These are phyloP conservation scores for Phytopythium kandeliae DNA, from an alignment of 352 stramenopile genomes.

Conservation along the genomic window DNA sequence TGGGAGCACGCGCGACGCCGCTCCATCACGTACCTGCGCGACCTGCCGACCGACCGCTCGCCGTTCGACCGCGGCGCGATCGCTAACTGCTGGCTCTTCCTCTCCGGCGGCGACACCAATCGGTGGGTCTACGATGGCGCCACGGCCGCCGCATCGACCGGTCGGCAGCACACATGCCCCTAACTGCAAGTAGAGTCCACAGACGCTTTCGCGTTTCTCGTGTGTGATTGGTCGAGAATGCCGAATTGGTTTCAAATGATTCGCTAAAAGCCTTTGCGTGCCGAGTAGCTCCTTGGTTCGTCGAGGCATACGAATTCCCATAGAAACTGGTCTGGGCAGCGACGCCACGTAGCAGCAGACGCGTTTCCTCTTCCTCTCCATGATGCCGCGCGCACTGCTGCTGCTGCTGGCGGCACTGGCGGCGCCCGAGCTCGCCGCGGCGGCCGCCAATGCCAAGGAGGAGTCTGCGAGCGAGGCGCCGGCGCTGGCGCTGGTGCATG, in stretches of 20 bases:
- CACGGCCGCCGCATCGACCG: no score
- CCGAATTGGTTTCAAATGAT: no score
- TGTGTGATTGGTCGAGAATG: no score
- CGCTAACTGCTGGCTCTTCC: slow-evolving; percentile 60
- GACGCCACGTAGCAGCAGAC: slow-evolving; percentile 7
- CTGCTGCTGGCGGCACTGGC: neutral
- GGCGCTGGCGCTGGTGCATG: slow-evolving; percentile 8
- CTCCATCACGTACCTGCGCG: slow-evolving; percentile 70
- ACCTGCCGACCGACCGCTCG: slow-evolving; percentile 45
- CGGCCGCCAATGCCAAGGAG: neutral
- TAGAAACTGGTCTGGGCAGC: neutral
- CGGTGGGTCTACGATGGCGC: slow-evolving; percentile 48
- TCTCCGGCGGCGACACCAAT: slow-evolving; percentile 40
- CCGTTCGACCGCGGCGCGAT: slow-evolving; percentile 58
- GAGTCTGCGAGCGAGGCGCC: no score
- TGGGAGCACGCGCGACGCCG: slow-evolving; percentile 68
- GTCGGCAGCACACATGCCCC: no score
- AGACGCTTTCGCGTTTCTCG: no score
- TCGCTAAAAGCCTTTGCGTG: no score
- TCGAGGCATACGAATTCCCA: neutral
- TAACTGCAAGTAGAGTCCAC: no score
- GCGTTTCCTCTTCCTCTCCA: no score
- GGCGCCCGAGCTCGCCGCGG: neutral
- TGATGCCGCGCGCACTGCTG: neutral
- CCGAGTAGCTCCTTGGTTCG: no score